Evolutionary conservation across 768 basidiomycete species (phyloP).

Genomic region (Podaxis rugospora): DNA sequence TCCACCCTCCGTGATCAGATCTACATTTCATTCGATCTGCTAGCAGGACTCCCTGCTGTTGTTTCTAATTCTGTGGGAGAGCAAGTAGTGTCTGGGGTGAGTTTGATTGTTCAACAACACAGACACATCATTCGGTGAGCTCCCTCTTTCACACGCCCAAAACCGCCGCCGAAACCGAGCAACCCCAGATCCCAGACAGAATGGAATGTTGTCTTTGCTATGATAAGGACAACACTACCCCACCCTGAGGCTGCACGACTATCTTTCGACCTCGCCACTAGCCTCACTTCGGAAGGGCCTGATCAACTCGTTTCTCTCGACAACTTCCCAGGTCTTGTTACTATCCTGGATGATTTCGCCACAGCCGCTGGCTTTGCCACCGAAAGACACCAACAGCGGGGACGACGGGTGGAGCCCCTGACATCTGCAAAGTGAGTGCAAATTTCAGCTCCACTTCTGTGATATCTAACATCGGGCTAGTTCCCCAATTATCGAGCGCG

Average conservation of each 20-base stretch:
- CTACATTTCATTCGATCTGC: constrained; percentile 88
- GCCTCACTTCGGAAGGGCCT: constrained; percentile 59
- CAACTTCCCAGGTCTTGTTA: constrained; percentile 76
- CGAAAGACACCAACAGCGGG: constrained; percentile 52
- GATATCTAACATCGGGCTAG: constrained; percentile 29
- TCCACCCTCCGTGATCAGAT: constrained; percentile 86
- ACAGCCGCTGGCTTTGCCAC: constrained; percentile 58
- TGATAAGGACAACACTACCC: constrained; percentile 79
- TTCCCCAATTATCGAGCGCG: constrained; percentile 75
- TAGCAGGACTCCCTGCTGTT: constrained; percentile 71
- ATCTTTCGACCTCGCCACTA: constrained; percentile 75
- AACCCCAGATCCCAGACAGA: constrained; percentile 78
- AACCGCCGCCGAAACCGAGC: background rate
- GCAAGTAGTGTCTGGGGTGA: constrained; percentile 83
- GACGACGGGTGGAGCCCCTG: constrained; percentile 45
- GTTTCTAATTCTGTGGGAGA: constrained; percentile 87
- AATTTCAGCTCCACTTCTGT: background rate
- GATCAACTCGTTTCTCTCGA: constrained; percentile 64
- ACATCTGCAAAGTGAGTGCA: constrained; percentile 46
- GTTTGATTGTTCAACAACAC: constrained; percentile 74
- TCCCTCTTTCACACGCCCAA: background rate
- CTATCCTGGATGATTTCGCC: constrained; percentile 84
- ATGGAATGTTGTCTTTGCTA: constrained; percentile 89
- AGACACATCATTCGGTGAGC: constrained; percentile 62
- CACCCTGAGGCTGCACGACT: constrained; percentile 85